A percentile compares a stretch with the other conserved stretches of the same genome.
Evolutionary conservation across 805 yeast genomes (phyloP).

Genomic region (Candida parachauliodes): DNA sequence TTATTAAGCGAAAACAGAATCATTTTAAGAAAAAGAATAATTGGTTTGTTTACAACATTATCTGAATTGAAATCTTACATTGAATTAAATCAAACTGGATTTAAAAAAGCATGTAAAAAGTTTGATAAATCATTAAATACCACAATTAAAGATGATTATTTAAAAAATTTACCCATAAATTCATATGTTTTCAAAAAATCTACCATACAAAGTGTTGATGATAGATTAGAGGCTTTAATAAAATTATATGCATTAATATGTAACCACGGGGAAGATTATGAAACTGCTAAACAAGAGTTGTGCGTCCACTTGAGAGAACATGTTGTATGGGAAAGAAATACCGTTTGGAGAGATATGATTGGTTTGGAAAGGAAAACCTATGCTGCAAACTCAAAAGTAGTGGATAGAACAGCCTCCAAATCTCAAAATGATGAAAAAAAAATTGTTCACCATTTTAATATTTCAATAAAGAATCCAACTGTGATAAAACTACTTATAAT

Average conservation of each 20-base stretch:
- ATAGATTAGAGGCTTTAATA: conserved; percentile 29
- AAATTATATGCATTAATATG: conserved; percentile 37
- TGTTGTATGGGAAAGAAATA: conserved; percentile 54
- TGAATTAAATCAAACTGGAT: conserved; percentile 51
- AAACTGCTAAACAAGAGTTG: conserved; percentile 49
- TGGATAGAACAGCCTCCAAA: conserved; percentile 16
- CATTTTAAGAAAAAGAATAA: conserved; percentile 43
- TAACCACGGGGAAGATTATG: conserved; percentile 38
- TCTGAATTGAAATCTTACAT: conserved; percentile 49
- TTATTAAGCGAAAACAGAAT: conserved; percentile 49
- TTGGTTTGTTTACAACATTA: conserved; percentile 41
- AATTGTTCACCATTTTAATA: conserved; percentile 15
- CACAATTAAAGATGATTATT: conserved; percentile 38
- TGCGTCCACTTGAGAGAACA: conserved; percentile 54
- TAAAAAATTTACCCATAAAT: conserved; percentile 42
- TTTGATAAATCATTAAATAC: conserved; percentile 50
- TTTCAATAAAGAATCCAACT: conserved; percentile 31
- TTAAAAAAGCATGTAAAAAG: conserved; percentile 50
- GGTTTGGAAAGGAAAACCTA: conserved; percentile 76
- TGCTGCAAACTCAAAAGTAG: conserved; percentile 47
- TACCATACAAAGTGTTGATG: conserved; percentile 28
- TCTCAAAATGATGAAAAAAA: conserved; percentile 12
- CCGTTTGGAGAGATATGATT: conserved; percentile 56
- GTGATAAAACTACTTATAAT: conserved; percentile 47
- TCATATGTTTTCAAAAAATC: conserved; percentile 37